These are phyloP conservation scores for Conticribra guillardii DNA, from an alignment of 108 stramenopile species.

Conservation along the genomic window DNA sequence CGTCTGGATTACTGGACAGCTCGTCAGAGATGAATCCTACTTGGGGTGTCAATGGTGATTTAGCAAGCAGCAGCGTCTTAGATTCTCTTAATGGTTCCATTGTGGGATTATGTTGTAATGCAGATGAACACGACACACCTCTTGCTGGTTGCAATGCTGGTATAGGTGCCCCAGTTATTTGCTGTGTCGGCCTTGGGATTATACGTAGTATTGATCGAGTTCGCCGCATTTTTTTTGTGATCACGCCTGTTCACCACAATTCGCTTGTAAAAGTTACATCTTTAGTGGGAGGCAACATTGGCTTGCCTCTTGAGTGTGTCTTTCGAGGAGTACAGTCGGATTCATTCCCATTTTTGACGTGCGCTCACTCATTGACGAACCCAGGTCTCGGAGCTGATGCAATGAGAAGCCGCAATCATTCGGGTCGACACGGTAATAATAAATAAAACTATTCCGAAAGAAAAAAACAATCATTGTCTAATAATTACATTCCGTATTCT, in stretches of 20 bases:
- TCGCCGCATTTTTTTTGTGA: conserved; percentile 61
- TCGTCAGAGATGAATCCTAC: conserved; percentile 6
- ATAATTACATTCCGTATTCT: too few species aligned
- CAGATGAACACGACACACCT: conserved; percentile 14
- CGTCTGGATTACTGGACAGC: conserved; percentile 33
- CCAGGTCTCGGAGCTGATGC: conserved; percentile 59
- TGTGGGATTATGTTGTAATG: conserved; percentile 69
- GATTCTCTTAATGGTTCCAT: conserved; percentile 72
- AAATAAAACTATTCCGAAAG: conserved; percentile 13
- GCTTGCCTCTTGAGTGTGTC: conserved; percentile 64
- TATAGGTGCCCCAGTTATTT: conserved; percentile 20
- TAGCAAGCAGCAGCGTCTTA: conserved; percentile 37
- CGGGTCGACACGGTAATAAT: conserved; percentile 10
- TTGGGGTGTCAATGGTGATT: conserved; percentile 37
- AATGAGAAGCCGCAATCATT: conserved; percentile 80
- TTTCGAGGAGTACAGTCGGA: conserved; percentile 76
- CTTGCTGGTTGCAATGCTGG: conserved; percentile 18
- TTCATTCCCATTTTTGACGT: conserved; percentile 68
- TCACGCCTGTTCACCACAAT: conserved; percentile 63
- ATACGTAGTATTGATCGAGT: conserved; percentile 76
- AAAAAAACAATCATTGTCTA: too few species aligned
- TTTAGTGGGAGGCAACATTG: conserved; percentile 58
- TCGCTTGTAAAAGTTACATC: conserved; percentile 45
- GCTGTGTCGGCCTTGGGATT: conserved; percentile 78
- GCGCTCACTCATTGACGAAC: conserved; percentile 19